Evolutionary conservation across 2,329 filamentous ascomycete genomes (phyloP).

Genomic region (Fusarium chlamydosporum): DNA sequence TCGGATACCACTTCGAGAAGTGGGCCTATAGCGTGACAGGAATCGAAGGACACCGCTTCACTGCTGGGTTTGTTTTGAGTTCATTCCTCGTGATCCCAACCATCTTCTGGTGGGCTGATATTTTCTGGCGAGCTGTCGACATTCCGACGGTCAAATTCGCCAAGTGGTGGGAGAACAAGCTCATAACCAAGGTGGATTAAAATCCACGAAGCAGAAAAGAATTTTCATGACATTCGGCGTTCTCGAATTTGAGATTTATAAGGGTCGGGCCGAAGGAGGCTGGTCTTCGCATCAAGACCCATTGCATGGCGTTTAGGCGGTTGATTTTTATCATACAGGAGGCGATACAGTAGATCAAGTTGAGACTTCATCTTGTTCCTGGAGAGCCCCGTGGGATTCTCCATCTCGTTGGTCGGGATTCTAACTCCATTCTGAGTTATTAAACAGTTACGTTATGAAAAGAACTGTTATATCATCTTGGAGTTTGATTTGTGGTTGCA

Average conservation of each 20-base stretch:
- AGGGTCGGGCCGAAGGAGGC: constrained; percentile 5
- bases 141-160: constrained; percentile 69
- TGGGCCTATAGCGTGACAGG: constrained; percentile 65
- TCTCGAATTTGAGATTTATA: constrained; percentile 18
- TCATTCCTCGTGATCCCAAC: constrained; percentile 64
- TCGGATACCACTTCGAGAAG: constrained; percentile 67
- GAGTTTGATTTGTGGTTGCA: neutral
- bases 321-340: constrained; percentile 28
- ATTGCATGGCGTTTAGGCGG: constrained; percentile 37
- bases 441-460: constrained; percentile 13
- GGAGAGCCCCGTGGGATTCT: constrained; percentile 3
- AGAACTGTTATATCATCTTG: constrained; percentile 10
- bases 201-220: constrained; percentile 5
- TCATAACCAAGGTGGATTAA: constrained; percentile 53
- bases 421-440: neutral
- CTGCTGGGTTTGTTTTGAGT: constrained; percentile 63
- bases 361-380: constrained; percentile 1
- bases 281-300: constrained; percentile 13
- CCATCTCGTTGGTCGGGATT: constrained; percentile 7
- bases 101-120: constrained; percentile 68
- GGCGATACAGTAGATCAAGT: constrained; percentile 11
- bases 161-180: constrained; percentile 67
- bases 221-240: constrained; percentile 22
- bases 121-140: constrained; percentile 70
- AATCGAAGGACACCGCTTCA: constrained; percentile 61